Evolutionary conservation across 2,329 filamentous ascomycete species (phyloP).

Genomic region (Fusarium nodosum): DNA sequence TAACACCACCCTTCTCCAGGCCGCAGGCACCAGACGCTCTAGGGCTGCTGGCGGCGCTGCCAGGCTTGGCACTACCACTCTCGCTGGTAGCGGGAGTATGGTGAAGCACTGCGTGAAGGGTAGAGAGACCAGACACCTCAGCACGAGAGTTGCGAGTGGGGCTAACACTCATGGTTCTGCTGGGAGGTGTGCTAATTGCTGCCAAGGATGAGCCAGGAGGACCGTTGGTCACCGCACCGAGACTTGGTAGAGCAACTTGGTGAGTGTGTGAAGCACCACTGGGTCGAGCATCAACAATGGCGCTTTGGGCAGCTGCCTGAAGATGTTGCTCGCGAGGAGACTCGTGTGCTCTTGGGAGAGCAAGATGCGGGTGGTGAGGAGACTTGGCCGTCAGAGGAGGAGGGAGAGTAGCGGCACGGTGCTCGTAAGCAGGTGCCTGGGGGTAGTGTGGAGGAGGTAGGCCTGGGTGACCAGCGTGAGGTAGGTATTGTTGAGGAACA

Average conservation of each 20-base stretch:
- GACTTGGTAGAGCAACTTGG: conserved; percentile 61
- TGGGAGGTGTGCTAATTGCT: conserved; percentile 59
- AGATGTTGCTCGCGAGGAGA: conserved; percentile 62
- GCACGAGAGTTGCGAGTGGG: conserved; percentile 61
- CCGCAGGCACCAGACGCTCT: conserved; percentile 47
- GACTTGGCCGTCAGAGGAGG: conserved; percentile 55
- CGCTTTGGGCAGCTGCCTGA: conserved; percentile 60
- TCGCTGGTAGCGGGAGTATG: conserved; percentile 63
- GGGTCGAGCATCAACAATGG: conserved; percentile 49
- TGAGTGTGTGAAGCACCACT: conserved; percentile 54
- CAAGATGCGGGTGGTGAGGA: conserved; percentile 51
- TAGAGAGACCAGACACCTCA: conserved; percentile 60
- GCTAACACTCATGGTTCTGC: conserved; percentile 62
- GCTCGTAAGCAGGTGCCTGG: conserved; percentile 52
- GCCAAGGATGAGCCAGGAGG: conserved; percentile 47
- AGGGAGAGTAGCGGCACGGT: conserved; percentile 56
- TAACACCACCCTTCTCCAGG: conserved; percentile 60
- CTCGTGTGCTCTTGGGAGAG: conserved; percentile 55
- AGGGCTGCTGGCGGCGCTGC: conserved; percentile 60
- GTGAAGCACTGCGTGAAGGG: conserved; percentile 64
- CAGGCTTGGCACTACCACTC: conserved; percentile 60
- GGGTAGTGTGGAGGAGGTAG: conserved; percentile 49
- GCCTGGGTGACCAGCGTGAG: conserved; percentile 49
- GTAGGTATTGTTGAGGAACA: conserved; percentile 49
- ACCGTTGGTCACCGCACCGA: conserved; percentile 54